Conservation (phyloP, 163 green algal species). For the Prototheca cutis region DNA sequence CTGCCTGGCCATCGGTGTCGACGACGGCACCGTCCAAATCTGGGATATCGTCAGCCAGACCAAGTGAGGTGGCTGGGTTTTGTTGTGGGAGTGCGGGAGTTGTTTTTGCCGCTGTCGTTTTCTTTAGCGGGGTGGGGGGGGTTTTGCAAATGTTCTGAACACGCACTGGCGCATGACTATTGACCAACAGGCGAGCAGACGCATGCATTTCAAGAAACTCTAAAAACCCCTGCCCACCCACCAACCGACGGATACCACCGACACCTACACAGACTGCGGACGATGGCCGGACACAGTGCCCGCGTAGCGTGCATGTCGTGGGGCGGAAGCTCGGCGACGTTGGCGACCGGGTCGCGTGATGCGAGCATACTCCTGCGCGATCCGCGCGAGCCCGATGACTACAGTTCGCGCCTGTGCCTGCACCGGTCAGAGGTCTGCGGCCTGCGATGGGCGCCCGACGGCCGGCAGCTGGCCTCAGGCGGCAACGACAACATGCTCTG, state of each 20-base stretch:
- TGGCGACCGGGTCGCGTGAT: constrained; percentile 85
- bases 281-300: constrained; percentile 69
- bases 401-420: constrained; percentile 21
- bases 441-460: constrained; percentile 86
- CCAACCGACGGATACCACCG: too few species aligned
- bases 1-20: constrained; percentile 86
- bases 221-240: too few species aligned
- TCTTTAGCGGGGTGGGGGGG: too few species aligned
- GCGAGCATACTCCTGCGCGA: constrained; percentile 82
- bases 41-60: constrained; percentile 79
- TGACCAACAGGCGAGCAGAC: too few species aligned
- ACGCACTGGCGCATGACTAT: too few species aligned
- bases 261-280: constrained; percentile 46
- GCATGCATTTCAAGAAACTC: too few species aligned
- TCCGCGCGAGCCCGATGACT: constrained; percentile 68
- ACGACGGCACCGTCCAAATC: constrained; percentile 79
- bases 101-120: background rate
- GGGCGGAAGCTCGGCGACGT: constrained; percentile 65
- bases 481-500: constrained; percentile 97
- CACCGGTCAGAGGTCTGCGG: constrained; percentile 69
- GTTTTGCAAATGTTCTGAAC: too few species aligned
- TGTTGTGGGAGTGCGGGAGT: constrained; percentile 18
- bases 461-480: constrained; percentile 80
- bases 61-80: too few species aligned
- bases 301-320: constrained; percentile 85